These are phyloP conservation scores for Scopulariopsis brevicaulis DNA, from an alignment of 2,329 filamentous ascomycete species.

Conservation along the genomic window DNA sequence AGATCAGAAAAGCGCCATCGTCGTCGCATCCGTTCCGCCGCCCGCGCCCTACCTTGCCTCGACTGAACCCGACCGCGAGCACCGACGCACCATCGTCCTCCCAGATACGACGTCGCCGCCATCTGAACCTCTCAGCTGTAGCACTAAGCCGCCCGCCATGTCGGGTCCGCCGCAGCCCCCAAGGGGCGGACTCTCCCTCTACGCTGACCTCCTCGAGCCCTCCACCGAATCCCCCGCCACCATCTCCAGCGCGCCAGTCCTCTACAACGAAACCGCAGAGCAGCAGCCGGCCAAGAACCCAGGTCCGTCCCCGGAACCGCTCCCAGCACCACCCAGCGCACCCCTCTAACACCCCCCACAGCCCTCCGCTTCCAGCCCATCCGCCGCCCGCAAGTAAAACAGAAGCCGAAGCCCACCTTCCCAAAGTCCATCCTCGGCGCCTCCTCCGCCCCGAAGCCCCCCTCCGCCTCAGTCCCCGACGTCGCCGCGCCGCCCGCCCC, in stretches of 20 bases:
- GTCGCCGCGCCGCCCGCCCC: constrained; percentile 25
- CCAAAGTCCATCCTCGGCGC: constrained; percentile 27
- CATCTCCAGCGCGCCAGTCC: constrained; percentile 67
- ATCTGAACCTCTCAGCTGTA: neutral
- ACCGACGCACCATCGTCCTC: neutral
- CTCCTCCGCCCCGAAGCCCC: constrained; percentile 14
- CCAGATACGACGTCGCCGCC: neutral
- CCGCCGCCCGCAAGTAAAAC: constrained; percentile 58
- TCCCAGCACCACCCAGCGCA: neutral
- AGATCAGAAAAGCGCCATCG: neutral
- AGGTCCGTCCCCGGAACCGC: constrained; percentile 10
- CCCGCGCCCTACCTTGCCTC: neutral
- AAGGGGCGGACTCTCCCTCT: constrained; percentile 55
- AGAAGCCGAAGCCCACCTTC: constrained; percentile 49
- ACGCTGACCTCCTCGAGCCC: constrained; percentile 70
- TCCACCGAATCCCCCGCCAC: constrained; percentile 36
- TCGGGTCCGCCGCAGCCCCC: constrained; percentile 21
- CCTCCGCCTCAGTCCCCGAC: constrained; percentile 14
- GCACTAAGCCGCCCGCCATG: neutral
- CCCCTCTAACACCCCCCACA: constrained; percentile 20
- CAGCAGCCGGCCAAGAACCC: constrained; percentile 42
- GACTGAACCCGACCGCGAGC: neutral
- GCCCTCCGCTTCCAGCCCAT: constrained; percentile 81
- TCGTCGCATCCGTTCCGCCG: neutral
- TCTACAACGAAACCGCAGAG: constrained; percentile 48